Evolutionary conservation across 148 eudicot species (phyloP), one percentile per base, ranked within the genome.

Genomic region (Mesembryanthemum crystallinum): DNA sequence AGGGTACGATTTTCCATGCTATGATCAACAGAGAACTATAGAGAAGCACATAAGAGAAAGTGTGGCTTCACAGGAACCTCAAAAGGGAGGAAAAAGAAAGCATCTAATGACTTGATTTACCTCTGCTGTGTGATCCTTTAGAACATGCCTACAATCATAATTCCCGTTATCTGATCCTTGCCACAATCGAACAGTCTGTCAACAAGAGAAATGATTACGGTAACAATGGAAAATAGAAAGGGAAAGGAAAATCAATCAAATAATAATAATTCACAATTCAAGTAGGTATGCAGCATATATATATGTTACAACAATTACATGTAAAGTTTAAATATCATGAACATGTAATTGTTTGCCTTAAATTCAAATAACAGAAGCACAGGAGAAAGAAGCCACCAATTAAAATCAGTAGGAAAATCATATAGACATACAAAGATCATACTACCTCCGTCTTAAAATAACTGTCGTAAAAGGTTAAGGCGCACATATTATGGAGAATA

Each of bases 171-270:
- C 98, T 74, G 94, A 86, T 29, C 83, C 87, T 83, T 85, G 87
- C 97, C 98, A 94, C 32, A 94, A 67, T 69, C 98, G 86, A 57
- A 94, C 98, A 18, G 97, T 94, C 98, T 94, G 94, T 72, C 64
- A 64, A 9, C 24, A 43, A 73, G 76, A 77, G 47, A n/a, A 37
- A 78, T 39, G 47, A 30, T 39, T 13, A 65, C 42, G 24, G 13
- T 20, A 45, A 51, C 20, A 67, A 29, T 17, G 35, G 18, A 9
- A 30, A 58, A 42, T 8, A 25, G 27, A 25, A 33, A 10, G 14
- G 74, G 57, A 37, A n/a, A 7, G 13, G 10, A 33, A 59, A 64
- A 24, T n/a, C n/a, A 15, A 23, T 37, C n/a, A 15, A 59, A 67
- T 2, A 13, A 52, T 29, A 42, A 1, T 15, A 18, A 45, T 33